Evolutionary conservation across 148 eudicot genomes (phyloP), one percentile per base, ranked within the genome.

Genomic region (Oxyria digyna): DNA sequence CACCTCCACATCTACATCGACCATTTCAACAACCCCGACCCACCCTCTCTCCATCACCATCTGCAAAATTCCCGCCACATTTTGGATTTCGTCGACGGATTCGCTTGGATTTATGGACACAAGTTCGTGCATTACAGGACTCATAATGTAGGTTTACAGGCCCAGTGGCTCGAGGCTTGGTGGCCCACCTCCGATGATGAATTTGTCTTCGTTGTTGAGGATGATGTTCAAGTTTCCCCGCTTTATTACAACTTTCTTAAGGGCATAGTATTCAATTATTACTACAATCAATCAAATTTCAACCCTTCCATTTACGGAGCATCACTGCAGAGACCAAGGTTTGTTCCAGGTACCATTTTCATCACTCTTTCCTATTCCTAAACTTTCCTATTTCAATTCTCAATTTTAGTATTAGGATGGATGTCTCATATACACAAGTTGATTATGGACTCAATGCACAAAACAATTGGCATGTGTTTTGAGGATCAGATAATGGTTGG

Each of bases 121-220:
- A 88, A 88, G 79, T 9, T 85, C 63, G 91, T 94, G 67, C 98
- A 90, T 79, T 90, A 86, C 68, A 68, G 99, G 78, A 88, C 85
- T 12, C 68, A 69, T 3, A 94, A 94, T 74, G 99, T 83, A 40
- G 99, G 99, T 8, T 76, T 94, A 29, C 97, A 90, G 74, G 92
- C 91, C 6, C 99, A 94, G 78, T 94, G 99, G 99, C 57, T 94
- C 37, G 97, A 94, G 74, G 85, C 97, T 1, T 94, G 99, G 99
- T 94, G 97, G 97, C 99, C 99, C 12, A 33, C 62, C 12, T 76
- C 83, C 1, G 96, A 94, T 75, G 72, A 91, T 46, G 97, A 91
- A 73, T 94, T 94, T 79, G 97, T 83, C 3, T 94, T 94, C 76
- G 91, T 94, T 72, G 89, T 94, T 12, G 99, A 94, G 74, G 99